phyloP scores from a whole-genome alignment of 352 stramenopile genomes.

The Proteromonas lacertae region DNA sequence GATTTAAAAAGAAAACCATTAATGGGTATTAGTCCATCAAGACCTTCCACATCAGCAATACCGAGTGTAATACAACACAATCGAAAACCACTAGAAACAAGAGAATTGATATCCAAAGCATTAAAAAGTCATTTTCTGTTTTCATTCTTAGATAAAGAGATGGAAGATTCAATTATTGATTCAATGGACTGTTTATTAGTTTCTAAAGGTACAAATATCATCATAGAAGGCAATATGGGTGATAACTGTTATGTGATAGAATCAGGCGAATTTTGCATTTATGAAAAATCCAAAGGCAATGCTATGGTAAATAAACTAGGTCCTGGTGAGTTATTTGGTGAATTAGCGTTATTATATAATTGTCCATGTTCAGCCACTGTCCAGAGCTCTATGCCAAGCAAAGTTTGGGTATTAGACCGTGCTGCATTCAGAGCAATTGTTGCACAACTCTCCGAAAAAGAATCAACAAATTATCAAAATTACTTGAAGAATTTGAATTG shows the following conservation, averaged over 20 bases:
- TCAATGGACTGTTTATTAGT: no score
- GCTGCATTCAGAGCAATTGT: constrained; percentile 9
- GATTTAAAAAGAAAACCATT: no score
- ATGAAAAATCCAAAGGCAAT: constrained; percentile 13
- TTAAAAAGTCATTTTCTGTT: no score
- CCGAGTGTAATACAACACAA: no score
- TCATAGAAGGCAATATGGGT: no score
- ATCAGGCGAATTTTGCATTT: constrained; percentile 35
- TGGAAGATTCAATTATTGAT: no score
- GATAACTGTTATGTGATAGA: constrained; percentile 69
- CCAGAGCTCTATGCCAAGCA: constrained; percentile 15
- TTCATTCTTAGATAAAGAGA: no score
- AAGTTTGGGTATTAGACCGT: constrained; percentile 19
- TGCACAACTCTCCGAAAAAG: constrained; percentile 4
- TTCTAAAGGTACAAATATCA: no score
- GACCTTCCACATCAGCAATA: no score
- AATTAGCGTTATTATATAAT: constrained; percentile 61
- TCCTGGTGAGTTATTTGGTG: constrained; percentile 40
- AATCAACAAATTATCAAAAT: constrained; percentile 1
- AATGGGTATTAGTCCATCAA: no score
- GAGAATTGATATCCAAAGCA: no score
- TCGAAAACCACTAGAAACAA: no score
- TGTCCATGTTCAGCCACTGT: constrained; percentile 41
- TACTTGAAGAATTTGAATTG: background rate
- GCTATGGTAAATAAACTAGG: constrained; percentile 20